Evolutionary conservation across 116 monocot genomes (phyloP).

Genomic region (Cymodocea nodosa): DNA sequence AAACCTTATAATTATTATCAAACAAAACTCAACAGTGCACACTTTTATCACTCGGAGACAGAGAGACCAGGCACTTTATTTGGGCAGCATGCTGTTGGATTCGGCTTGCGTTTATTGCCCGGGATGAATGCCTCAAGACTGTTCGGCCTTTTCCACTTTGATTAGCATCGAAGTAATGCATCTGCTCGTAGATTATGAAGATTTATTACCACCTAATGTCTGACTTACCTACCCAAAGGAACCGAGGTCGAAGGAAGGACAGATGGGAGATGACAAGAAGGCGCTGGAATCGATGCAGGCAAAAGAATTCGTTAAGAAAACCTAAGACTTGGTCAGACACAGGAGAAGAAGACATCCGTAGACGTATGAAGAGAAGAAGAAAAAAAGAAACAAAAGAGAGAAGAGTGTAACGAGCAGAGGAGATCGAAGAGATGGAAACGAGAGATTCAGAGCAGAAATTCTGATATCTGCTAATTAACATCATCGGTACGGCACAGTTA

Average conservation of each 20-base stretch:
- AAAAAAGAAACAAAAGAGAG: constrained; percentile 5
- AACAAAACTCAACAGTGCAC: too few species aligned
- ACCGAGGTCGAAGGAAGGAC: not conserved
- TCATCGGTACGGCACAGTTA: too few species aligned
- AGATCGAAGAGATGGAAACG: constrained; percentile 4
- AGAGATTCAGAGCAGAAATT: constrained; percentile 1
- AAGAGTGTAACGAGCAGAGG: not conserved
- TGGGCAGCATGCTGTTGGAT: constrained; percentile 26
- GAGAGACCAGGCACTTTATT: constrained; percentile 29
- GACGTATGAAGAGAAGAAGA: constrained; percentile 24
- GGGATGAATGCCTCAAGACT: constrained; percentile 2
- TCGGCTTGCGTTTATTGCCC: constrained; percentile 9
- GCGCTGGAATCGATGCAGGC: constrained; percentile 28
- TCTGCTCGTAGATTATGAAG: not conserved
- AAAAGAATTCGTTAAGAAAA: constrained; percentile 12
- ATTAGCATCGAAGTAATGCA: not conserved
- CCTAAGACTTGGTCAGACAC: constrained; percentile 8
- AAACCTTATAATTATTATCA: too few species aligned
- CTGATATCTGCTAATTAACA: too few species aligned
- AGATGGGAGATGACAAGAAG: constrained; percentile 5
- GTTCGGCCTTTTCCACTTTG: not conserved
- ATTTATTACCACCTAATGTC: not conserved
- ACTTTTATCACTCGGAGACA: constrained; percentile 9
- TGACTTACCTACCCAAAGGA: not conserved
- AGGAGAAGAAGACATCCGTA: not conserved